A percentile compares a stretch with the other conserved stretches of the same genome.
Evolutionary conservation across 495 filamentous ascomycete species (phyloP).

Genomic region (Hypomontagnella monticulosa): DNA sequence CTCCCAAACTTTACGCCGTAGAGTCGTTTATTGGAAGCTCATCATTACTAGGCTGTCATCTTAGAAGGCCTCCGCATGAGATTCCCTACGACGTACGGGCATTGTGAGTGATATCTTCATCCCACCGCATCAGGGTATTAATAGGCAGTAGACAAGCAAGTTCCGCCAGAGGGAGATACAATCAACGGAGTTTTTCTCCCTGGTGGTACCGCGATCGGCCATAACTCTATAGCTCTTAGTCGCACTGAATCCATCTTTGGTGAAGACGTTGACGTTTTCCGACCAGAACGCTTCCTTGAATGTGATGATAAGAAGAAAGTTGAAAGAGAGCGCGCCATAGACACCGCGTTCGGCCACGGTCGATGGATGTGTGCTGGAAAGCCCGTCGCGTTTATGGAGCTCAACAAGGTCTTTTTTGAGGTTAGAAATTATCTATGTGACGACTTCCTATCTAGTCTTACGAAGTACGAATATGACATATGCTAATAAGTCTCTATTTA

Average conservation of each 20-base stretch:
- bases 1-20: background rate
- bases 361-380: slow-evolving; percentile 47
- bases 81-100: slow-evolving; percentile 42
- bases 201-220: slow-evolving; percentile 58
- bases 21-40: background rate
- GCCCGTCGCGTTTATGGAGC: slow-evolving; percentile 35
- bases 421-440: slow-evolving; percentile 6
- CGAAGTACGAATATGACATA: background rate
- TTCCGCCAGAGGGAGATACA: slow-evolving; percentile 58
- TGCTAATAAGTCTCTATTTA: slow-evolving; percentile 2
- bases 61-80: slow-evolving; percentile 58
- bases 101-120: slow-evolving; percentile 9
- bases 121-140: background rate
- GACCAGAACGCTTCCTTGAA: slow-evolving; percentile 1
- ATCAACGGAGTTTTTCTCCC: slow-evolving; percentile 58
- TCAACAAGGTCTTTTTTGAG: slow-evolving; percentile 43
- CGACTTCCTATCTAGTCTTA: background rate
- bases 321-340: slow-evolving; percentile 52
- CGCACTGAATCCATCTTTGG: slow-evolving; percentile 23
- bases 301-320: slow-evolving; percentile 22
- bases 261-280: slow-evolving; percentile 8
- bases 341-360: slow-evolving; percentile 54
- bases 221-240: slow-evolving; percentile 51
- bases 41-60: slow-evolving; percentile 51
- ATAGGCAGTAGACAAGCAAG: slow-evolving; percentile 41